A percentile compares a stretch with the other conserved stretches of the same genome.
Conservation (phyloP, 2,329 filamentous ascomycete genomes). For the Samsoniella hepiali region DNA sequence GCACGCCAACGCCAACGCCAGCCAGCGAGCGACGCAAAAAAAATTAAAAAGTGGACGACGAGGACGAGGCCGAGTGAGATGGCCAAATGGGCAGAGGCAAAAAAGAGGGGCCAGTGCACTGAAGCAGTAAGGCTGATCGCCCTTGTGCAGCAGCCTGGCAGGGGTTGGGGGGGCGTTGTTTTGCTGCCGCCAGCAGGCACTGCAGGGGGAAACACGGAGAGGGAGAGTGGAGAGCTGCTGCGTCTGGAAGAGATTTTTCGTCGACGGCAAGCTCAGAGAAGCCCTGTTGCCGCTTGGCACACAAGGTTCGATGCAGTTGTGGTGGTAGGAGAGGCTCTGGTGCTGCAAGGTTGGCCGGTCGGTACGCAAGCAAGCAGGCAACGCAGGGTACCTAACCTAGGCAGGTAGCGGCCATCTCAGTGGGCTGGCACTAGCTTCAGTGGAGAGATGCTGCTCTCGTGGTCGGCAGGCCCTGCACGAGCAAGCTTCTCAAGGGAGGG, state of each 20-base stretch:
- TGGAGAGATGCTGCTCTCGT: neutral
- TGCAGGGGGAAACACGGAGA: neutral
- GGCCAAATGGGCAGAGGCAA: neutral
- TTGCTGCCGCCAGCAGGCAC: neutral
- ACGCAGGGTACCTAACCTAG: no score
- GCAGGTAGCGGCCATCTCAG: neutral
- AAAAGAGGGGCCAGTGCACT: conserved; percentile 8
- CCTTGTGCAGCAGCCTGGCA: conserved; percentile 7
- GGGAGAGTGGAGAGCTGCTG: neutral
- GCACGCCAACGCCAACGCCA: neutral
- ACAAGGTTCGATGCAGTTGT: no score
- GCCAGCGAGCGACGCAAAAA: neutral
- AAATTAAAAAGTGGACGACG: neutral
- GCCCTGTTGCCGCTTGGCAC: no score
- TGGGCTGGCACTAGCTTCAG: neutral
- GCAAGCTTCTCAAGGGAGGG: neutral
- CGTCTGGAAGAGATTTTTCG: neutral
- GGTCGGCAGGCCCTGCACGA: neutral
- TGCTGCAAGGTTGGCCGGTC: no score
- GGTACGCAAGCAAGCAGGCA: no score
- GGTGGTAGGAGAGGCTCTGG: no score
- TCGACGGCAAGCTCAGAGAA: no score
- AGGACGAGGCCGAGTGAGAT: neutral
- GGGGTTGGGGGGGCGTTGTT: neutral
- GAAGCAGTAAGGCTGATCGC: conserved; percentile 17